Conservation (phyloP, 768 basidiomycete genomes). For the Agaricus blazei region DNA sequence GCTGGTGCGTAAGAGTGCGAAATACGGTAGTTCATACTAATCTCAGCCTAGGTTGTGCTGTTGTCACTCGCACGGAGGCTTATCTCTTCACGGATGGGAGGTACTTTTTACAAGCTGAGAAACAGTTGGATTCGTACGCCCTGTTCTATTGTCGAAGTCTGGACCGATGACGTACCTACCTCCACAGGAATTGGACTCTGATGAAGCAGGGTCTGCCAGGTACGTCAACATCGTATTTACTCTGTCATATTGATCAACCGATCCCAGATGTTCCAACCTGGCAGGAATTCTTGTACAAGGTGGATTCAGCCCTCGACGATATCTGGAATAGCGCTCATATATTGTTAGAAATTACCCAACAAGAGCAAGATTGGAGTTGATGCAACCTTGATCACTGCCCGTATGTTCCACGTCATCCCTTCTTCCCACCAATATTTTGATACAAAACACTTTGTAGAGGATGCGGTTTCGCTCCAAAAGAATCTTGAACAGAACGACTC, state of each 20-base stretch:
- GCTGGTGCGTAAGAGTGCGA: conserved; percentile 51
- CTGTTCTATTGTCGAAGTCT: neutral
- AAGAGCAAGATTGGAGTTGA: conserved; percentile 78
- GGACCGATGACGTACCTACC: neutral
- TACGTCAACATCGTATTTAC: conserved; percentile 16
- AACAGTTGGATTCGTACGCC: conserved; percentile 79
- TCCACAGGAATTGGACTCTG: conserved; percentile 76
- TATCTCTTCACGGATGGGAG: conserved; percentile 93
- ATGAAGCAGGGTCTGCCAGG: conserved; percentile 91
- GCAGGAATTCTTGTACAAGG: conserved; percentile 83
- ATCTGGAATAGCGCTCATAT: neutral
- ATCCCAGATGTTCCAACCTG: conserved; percentile 76
- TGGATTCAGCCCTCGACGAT: conserved; percentile 13
- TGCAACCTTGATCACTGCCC: conserved; percentile 64
- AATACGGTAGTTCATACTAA: neutral
- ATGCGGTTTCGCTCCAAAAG: conserved; percentile 59
- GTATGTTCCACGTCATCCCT: conserved; percentile 29
- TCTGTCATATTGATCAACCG: neutral
- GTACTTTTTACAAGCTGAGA: conserved; percentile 89
- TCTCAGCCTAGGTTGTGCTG: conserved; percentile 54
- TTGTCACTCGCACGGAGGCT: conserved; percentile 68
- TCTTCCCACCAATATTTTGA: neutral
- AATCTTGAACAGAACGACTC: conserved; percentile 52
- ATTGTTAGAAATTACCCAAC: conserved; percentile 50
- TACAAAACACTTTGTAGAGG: conserved; percentile 32